phyloP scores from a whole-genome alignment of 2,329 filamentous ascomycete species.

The Alternaria brassicae region DNA sequence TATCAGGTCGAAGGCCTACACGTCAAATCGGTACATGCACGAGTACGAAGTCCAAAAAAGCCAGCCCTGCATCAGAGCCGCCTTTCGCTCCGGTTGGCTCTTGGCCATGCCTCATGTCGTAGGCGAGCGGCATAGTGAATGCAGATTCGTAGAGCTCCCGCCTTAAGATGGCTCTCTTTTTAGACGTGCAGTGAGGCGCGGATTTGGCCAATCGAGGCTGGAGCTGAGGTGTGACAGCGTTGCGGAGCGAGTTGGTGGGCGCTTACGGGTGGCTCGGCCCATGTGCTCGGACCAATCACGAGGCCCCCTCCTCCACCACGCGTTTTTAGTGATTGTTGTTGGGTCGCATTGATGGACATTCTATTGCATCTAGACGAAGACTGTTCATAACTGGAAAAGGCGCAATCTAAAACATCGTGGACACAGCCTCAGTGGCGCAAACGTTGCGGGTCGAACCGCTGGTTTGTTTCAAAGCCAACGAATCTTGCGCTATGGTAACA shows the following conservation, averaged over 20 bases:
- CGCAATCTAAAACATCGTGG: neutral
- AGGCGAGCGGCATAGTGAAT: conserved; percentile 30
- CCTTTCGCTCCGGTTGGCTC: conserved; percentile 39
- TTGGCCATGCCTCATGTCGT: conserved; percentile 30
- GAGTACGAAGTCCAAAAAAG: conserved; percentile 27
- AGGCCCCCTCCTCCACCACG: conserved; percentile 17
- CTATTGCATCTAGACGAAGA: conserved; percentile 19
- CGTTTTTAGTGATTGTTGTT: conserved; percentile 9
- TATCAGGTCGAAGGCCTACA: conserved; percentile 30
- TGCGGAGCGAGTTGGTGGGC: conserved; percentile 33
- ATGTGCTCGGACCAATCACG: conserved; percentile 36
- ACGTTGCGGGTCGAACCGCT: neutral
- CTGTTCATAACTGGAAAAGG: conserved; percentile 4
- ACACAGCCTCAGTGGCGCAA: conserved; percentile 27
- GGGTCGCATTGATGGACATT: conserved; percentile 15
- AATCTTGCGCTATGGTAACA: neutral
- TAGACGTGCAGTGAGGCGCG: conserved; percentile 42
- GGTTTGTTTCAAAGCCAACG: neutral
- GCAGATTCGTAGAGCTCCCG: conserved; percentile 41
- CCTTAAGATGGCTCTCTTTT: conserved; percentile 34
- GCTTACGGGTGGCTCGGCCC: conserved; percentile 32
- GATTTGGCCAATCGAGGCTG: conserved; percentile 41
- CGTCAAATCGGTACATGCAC: conserved; percentile 36
- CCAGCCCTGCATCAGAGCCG: conserved; percentile 31
- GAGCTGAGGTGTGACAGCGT: conserved; percentile 37